Evolutionary conservation across 2,329 filamentous ascomycete species (phyloP).

Genomic region (Plenodomus lindquistii): DNA sequence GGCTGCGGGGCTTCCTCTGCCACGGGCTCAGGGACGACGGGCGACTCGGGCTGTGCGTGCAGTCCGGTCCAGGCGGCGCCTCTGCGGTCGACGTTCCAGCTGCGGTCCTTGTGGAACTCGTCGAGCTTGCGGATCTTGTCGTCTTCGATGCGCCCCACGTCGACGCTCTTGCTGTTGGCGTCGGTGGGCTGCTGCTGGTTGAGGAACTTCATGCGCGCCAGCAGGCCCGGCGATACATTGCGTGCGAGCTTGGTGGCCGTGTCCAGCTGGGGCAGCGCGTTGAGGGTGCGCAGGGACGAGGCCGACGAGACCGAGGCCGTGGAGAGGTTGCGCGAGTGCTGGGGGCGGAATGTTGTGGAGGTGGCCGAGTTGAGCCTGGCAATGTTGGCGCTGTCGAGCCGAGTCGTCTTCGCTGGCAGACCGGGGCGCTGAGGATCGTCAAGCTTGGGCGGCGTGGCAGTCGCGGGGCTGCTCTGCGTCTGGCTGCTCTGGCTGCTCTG

Average conservation of each 20-base stretch:
- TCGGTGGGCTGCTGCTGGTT: constrained; percentile 39
- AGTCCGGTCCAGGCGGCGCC: constrained; percentile 72
- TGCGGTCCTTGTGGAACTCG: constrained; percentile 62
- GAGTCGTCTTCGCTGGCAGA: constrained; percentile 21
- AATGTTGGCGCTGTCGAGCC: background rate
- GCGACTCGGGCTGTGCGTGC: constrained; percentile 13
- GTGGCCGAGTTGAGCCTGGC: background rate
- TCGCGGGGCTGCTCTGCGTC: constrained; percentile 25
- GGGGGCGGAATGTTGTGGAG: background rate
- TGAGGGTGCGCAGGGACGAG: constrained; percentile 12
- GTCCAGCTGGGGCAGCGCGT: constrained; percentile 23
- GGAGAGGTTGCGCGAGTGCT: background rate
- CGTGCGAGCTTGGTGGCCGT: constrained; percentile 40
- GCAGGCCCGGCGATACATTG: constrained; percentile 49
- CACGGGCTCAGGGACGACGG: constrained; percentile 33
- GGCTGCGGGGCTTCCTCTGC: background rate
- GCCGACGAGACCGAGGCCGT: constrained; percentile 9
- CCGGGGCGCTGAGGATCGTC: background rate
- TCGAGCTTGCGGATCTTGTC: constrained; percentile 72
- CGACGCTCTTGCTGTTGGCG: constrained; percentile 27
- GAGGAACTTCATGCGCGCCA: constrained; percentile 50
- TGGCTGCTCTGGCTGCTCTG: no score
- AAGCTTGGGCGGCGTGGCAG: constrained; percentile 11
- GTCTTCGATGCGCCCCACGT: constrained; percentile 70
- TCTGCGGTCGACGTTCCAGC: constrained; percentile 63